Evolutionary conservation across 1,284 basidiomycete species (phyloP).

Genomic region (Ceratorhiza oryzae-sativae): DNA sequence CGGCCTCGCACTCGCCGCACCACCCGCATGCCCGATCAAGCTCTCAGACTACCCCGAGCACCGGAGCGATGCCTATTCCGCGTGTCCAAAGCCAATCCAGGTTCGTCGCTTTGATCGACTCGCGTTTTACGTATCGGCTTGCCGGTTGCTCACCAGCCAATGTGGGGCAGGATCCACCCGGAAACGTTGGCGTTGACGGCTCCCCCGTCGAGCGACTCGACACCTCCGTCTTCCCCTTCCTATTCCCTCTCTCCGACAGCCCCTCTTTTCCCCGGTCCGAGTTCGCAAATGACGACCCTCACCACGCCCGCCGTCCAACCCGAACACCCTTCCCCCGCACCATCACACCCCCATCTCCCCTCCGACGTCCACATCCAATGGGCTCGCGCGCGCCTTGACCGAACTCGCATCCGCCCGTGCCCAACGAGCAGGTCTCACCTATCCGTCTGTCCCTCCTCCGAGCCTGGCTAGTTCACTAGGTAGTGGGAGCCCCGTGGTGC

Average conservation of each 20-base stretch:
- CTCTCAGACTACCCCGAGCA: conserved; percentile 49
- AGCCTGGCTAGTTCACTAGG: conserved; percentile 72
- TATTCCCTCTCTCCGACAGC: conserved; percentile 63
- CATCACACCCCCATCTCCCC: conserved; percentile 13
- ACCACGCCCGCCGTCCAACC: conserved; percentile 16
- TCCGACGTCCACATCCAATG: conserved; percentile 62
- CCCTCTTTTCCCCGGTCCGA: conserved; percentile 53
- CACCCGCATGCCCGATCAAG: conserved; percentile 44
- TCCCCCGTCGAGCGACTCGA: conserved; percentile 53
- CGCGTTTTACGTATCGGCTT: no score
- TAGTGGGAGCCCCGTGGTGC: conserved; percentile 58
- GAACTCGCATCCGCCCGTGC: conserved; percentile 46
- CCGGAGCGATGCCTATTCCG: conserved; percentile 67
- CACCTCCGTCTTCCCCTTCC: conserved; percentile 69
- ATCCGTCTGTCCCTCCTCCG: conserved; percentile 72
- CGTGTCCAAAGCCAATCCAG: conserved; percentile 63
- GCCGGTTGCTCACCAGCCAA: no score
- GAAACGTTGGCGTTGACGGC: conserved; percentile 52
- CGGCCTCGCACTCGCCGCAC: conserved; percentile 44
- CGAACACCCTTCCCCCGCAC: conserved; percentile 28
- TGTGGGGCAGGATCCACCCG: neutral
- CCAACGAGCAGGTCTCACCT: conserved; percentile 52
- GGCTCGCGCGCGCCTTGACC: conserved; percentile 60
- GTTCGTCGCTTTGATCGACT: conserved; percentile 4
- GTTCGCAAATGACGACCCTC: conserved; percentile 44